Base-by-base conservation (phyloP, 2,329 filamentous ascomycete species). In the Mariannaea elegans region DNA sequence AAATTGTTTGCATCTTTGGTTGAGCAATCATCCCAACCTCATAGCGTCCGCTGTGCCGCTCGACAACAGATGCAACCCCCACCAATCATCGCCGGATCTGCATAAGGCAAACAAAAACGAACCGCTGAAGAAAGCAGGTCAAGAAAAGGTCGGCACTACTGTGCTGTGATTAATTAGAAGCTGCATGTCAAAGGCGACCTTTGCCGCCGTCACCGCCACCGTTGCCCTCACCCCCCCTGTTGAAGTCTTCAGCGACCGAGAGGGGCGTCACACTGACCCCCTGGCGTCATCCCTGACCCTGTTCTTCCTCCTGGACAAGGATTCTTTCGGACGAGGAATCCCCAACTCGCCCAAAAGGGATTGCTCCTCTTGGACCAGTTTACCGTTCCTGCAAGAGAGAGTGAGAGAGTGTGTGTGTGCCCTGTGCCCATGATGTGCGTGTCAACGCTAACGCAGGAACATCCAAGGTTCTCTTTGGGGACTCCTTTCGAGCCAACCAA, bases 361-460 rank as follows among this genome's bases (percentile, higher is more conserved):
- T 21, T 41, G 51, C 38, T 52, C 27, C 27, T 19, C 38, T 34
- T 52, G 36, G 49, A 24, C 39, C 18, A 23, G 27, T 52, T 45
- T 14, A 24, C 39, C 41, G 12, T 52, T 44, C 39, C 29, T 39
- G 41, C 36, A 32, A 9, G 9, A 27, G 24, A 27, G 9, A 27
- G 24, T 9, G 24, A 27, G 24, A 27, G 9, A 19, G 14, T 14
- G n/a, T 12, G 36, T 39, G 14, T 19, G 6, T 18, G 36, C 24
- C 21, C 29, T 16, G 21, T 58, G 18, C 42, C 45, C 36, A 14
- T 56, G 49, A 41, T 16, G 48, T 14, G 41, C 49, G 36, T 34
- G 56, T 23, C 19, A 32, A 47, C 44, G 56, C 50, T 54, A 49
- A 46, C 56, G 45, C 45, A 59, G 56, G 49, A 46, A 59, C 48